Evolutionary conservation across 202 grass and related monocot species (phyloP).

Genomic region (Carex arenaria): DNA sequence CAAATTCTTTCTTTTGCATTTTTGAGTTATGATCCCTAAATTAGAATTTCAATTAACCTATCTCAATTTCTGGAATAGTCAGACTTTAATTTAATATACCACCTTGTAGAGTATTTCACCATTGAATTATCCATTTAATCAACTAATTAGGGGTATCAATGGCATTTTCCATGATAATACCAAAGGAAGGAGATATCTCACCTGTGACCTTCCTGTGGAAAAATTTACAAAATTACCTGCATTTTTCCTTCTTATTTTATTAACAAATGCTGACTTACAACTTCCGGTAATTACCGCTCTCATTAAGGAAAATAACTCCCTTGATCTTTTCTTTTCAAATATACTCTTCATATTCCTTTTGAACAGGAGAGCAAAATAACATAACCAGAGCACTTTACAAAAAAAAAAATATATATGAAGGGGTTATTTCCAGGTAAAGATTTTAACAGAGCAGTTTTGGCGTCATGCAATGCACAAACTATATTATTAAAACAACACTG

Average conservation of each 20-base stretch:
- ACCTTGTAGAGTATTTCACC: neutral
- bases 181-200: neutral
- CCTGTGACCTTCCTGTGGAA: no score
- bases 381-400: neutral
- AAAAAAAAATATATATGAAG: neutral
- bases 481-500: neutral
- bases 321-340: neutral
- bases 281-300: neutral
- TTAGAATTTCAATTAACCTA: neutral
- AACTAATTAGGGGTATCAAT: neutral
- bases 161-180: neutral
- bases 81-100: neutral
- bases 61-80: neutral
- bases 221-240: no score
- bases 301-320: neutral
- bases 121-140: neutral
- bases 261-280: neutral
- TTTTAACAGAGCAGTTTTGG: no score
- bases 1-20: neutral
- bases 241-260: neutral
- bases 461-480: no score
- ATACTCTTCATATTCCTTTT: neutral
- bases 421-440: no score
- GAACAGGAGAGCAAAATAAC: no score
- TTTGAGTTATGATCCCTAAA: neutral